Conservation (phyloP, 1,284 basidiomycete genomes). For the Tilletia horrida region DNA sequence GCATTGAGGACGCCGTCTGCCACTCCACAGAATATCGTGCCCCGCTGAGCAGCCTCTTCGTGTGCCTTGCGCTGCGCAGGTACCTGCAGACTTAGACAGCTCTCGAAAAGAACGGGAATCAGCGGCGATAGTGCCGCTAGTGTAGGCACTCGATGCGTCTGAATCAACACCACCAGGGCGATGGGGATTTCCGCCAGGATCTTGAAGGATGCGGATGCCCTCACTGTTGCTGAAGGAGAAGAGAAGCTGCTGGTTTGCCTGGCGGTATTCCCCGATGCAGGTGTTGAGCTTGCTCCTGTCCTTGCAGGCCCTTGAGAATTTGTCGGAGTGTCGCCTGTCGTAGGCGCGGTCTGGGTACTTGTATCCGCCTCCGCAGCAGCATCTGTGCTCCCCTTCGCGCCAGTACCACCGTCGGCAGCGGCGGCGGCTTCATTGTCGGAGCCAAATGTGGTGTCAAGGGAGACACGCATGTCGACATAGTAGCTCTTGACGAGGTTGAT, state of each 20-base stretch:
- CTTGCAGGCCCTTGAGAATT: conserved; percentile 1
- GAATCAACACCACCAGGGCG: conserved; percentile 85
- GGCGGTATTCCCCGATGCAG: background rate
- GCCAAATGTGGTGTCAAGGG: conserved; percentile 73
- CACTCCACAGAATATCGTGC: conserved; percentile 79
- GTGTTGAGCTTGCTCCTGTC: background rate
- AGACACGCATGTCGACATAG: conserved; percentile 70
- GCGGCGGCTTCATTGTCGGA: conserved; percentile 13
- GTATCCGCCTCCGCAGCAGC: conserved; percentile 10
- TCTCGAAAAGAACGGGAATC: conserved; percentile 60
- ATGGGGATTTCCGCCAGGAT: conserved; percentile 91
- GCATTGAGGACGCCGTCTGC: conserved; percentile 62
- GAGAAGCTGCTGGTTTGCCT: background rate
- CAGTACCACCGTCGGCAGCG: background rate
- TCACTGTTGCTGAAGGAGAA: conserved; percentile 24
- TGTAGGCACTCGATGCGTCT: conserved; percentile 70
- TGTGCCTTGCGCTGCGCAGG: conserved; percentile 81
- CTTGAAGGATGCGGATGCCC: conserved; percentile 69
- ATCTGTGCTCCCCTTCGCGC: too few species aligned
- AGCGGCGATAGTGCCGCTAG: conserved; percentile 69
- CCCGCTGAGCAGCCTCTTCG: conserved; percentile 73
- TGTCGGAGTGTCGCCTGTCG: background rate
- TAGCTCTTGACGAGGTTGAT: conserved; percentile 71
- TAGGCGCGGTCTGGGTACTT: background rate
- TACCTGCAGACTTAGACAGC: conserved; percentile 60